These are phyloP conservation scores for Euphorbia schlechtendalii DNA, from an alignment of 441 rosid genomes.

Conservation along the genomic window DNA sequence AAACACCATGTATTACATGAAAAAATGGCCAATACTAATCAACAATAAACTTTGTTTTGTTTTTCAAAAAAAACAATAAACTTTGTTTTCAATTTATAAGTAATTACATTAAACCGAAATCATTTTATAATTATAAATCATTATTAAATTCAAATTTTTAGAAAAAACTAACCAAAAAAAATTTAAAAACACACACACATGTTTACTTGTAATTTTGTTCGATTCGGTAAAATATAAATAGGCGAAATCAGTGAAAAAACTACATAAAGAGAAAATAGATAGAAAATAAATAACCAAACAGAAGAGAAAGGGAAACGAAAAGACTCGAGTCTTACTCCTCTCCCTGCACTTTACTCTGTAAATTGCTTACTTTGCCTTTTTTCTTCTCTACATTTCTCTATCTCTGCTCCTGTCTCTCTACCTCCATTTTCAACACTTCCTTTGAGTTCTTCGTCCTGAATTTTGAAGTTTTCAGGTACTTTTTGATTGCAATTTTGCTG, in stretches of 20 bases:
- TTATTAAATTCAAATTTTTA: too few relatives aligned
- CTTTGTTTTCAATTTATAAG: too few relatives aligned
- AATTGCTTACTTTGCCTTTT: background rate
- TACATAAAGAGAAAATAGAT: background rate
- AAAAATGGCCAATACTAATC: too few relatives aligned
- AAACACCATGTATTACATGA: too few relatives aligned
- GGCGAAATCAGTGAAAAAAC: background rate
- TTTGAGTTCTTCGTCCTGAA: background rate
- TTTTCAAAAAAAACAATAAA: too few relatives aligned
- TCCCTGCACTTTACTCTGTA: slow-evolving; percentile 16
- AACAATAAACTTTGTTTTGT: too few relatives aligned
- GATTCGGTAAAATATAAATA: too few relatives aligned
- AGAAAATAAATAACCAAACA: background rate
- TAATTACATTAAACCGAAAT: too few relatives aligned
- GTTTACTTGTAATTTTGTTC: too few relatives aligned
- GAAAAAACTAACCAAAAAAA: too few relatives aligned
- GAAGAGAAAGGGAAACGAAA: slow-evolving; percentile 15
- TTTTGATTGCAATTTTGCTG: background rate
- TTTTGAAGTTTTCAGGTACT: slow-evolving; percentile 5
- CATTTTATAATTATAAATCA: too few relatives aligned
- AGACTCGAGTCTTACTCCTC: slow-evolving; percentile 24
- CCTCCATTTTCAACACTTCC: slow-evolving; percentile 12
- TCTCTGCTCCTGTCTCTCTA: slow-evolving; percentile 4
- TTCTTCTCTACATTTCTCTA: background rate
- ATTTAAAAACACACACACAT: too few relatives aligned